Base-by-base conservation (phyloP, 768 basidiomycete genomes). In the Lentinula boryana region DNA sequence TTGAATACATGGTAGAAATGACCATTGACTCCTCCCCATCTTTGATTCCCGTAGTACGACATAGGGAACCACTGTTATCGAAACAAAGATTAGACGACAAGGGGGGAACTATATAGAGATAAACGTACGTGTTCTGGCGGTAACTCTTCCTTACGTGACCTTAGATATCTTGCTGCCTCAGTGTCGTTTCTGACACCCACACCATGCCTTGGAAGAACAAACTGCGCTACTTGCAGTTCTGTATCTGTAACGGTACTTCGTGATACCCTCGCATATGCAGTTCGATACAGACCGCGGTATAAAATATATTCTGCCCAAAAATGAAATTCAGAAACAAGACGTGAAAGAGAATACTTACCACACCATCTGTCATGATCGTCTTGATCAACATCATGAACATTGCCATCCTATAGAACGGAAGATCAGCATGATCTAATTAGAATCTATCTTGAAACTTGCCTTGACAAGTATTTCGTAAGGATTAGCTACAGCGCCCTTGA, bases 191-290 rank as follows among this genome's bases (percentile, higher is more conserved):
- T 75, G 3, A 86, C 80, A 16, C 69, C 69, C 62, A 70, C 66
- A 0, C 83, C 86, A 58, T 84, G 78, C 50, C 75, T 78, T 0
- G 92, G 91, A 3, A 95, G 69, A 53, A 89, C 80, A 68, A 94
- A 95, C 70, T 91, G 91, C 10, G 86, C 93, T 40, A 95, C 84
- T 72, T 94, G 94, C 56, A 94, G 79, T 68, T 95, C 93, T 1
- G 94, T 95, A 67, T 96, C 94, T 27, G 91, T 94, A 63, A 96
- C 88, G 36, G 85, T 85, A 23, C 91, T 86, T 18, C 91, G 82
- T 10, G 92, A 91, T 16, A 96, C 72, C 16, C 93, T 82, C 0
- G 88, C 93, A 68, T 92, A 95, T n/a, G 86, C 76, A 2, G 89
- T 91, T 16, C 89, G 80, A 68, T 91, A 87, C 27, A 93, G 67